These are phyloP conservation scores for Solanum hybrid DNA, from an alignment of 305 asterid species.

Conservation along the genomic window DNA sequence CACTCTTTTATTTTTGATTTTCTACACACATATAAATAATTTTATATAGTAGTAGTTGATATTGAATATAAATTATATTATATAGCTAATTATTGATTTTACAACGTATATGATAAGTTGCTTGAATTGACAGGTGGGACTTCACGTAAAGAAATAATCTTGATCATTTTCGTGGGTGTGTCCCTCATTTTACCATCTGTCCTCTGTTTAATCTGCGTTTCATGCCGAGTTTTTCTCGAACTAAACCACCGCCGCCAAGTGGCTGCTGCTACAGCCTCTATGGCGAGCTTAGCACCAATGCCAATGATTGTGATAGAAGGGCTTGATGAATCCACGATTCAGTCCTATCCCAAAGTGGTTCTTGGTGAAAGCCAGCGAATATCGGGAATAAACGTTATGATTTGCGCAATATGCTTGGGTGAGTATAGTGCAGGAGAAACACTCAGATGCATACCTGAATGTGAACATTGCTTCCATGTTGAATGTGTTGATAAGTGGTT, in stretches of 20 bases:
- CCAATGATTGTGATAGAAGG: constrained; percentile 5
- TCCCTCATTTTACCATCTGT: background rate
- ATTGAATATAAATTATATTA: background rate
- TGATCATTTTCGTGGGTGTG: background rate
- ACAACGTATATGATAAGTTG: background rate
- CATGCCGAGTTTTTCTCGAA: background rate
- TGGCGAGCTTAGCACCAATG: background rate
- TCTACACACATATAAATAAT: background rate
- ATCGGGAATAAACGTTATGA: constrained; percentile 7
- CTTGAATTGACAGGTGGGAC: background rate
- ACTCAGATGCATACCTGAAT: constrained; percentile 18
- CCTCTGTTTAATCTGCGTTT: background rate
- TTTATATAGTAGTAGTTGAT: background rate
- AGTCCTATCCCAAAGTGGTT: constrained; percentile 14
- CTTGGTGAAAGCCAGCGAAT: constrained; percentile 18
- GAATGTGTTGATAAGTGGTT: constrained; percentile 26
- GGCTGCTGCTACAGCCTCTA: background rate
- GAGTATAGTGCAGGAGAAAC: constrained; percentile 12
- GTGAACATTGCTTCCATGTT: constrained; percentile 26
- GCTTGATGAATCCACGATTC: constrained; percentile 16
- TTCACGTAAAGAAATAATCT: background rate
- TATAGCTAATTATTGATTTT: background rate
- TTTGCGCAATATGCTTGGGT: constrained; percentile 26
- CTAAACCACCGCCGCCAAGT: background rate
- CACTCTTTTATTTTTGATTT: background rate